phyloP scores from a whole-genome alignment of 106 monocot genomes.

The Dendrobium catenatum region DNA sequence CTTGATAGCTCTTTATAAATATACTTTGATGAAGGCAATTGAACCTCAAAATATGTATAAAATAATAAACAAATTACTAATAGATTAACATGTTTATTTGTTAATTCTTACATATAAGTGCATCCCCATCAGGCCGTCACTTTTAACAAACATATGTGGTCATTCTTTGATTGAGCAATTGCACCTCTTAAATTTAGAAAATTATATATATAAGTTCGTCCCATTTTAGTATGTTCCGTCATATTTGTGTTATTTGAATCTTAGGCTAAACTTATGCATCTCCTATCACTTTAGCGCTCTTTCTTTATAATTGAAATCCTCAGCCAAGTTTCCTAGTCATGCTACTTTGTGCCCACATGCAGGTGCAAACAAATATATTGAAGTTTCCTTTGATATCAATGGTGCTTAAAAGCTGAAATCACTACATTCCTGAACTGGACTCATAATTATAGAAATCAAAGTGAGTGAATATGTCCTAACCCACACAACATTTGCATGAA shows the following conservation, averaged over 20 bases:
- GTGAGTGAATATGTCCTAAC: neutral
- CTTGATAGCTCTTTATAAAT: too few species aligned
- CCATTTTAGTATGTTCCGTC: neutral
- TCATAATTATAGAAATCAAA: neutral
- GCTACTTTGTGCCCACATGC: neutral
- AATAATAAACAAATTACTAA: neutral
- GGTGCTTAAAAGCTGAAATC: neutral
- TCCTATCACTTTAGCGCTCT: neutral
- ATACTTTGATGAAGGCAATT: neutral
- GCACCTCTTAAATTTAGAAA: slow-evolving; percentile 2
- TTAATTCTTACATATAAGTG: neutral
- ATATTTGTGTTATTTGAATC: neutral
- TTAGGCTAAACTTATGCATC: neutral
- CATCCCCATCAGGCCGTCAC: neutral
- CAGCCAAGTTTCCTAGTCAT: neutral
- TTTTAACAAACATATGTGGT: neutral
- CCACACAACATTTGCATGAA: neutral
- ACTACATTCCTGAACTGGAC: neutral
- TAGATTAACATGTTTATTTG: neutral
- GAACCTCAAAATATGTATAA: neutral
- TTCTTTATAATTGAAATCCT: neutral
- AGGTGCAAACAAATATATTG: neutral
- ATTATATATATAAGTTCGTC: neutral
- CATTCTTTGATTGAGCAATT: neutral
- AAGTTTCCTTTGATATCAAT: neutral